phyloP scores from a whole-genome alignment of 192 early-diverging fungal species.

The Gonapodya sp. region DNA sequence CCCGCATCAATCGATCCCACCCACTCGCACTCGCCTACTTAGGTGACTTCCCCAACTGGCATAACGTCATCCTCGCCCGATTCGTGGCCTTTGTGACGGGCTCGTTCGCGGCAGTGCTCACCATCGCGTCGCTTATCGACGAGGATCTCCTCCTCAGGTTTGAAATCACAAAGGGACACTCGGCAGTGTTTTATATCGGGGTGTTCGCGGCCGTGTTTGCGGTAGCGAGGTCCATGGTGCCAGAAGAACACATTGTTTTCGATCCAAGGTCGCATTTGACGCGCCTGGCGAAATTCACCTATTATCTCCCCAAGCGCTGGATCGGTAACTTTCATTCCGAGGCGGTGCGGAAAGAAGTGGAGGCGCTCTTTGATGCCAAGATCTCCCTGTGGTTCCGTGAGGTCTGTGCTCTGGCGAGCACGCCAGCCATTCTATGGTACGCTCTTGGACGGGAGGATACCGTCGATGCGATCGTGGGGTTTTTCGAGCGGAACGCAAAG shows the following conservation, averaged over 20 bases:
- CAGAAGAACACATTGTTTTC: slow-evolving; percentile 69
- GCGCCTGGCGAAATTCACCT: slow-evolving; percentile 74
- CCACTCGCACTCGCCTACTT: slow-evolving; percentile 72
- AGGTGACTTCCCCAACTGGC: slow-evolving; percentile 80
- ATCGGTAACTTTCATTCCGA: slow-evolving; percentile 69
- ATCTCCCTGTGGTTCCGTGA: slow-evolving; percentile 72
- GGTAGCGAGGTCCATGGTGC: slow-evolving; percentile 66
- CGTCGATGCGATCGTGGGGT: slow-evolving; percentile 75
- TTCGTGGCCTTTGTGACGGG: slow-evolving; percentile 87
- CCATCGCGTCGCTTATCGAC: slow-evolving; percentile 70
- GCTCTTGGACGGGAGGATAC: slow-evolving; percentile 58
- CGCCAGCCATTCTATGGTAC: slow-evolving; percentile 71
- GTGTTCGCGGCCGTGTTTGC: slow-evolving; percentile 79
- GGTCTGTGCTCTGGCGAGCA: slow-evolving; percentile 26
- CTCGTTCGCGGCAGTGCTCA: slow-evolving; percentile 77
- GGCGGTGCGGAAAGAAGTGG: slow-evolving; percentile 61
- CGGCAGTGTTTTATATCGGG: slow-evolving; percentile 90
- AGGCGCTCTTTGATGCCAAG: slow-evolving; percentile 67
- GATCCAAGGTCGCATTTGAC: slow-evolving; percentile 70
- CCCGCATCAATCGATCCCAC: slow-evolving; percentile 64
- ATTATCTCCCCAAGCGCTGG: slow-evolving; percentile 87
- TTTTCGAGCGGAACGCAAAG: slow-evolving; percentile 90
- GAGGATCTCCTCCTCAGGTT: slow-evolving; percentile 80
- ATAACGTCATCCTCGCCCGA: slow-evolving; percentile 63
- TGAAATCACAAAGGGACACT: slow-evolving; percentile 79